phyloP scores from a whole-genome alignment of 2,329 filamentous ascomycete species.

The Botrytis galanthina region DNA sequence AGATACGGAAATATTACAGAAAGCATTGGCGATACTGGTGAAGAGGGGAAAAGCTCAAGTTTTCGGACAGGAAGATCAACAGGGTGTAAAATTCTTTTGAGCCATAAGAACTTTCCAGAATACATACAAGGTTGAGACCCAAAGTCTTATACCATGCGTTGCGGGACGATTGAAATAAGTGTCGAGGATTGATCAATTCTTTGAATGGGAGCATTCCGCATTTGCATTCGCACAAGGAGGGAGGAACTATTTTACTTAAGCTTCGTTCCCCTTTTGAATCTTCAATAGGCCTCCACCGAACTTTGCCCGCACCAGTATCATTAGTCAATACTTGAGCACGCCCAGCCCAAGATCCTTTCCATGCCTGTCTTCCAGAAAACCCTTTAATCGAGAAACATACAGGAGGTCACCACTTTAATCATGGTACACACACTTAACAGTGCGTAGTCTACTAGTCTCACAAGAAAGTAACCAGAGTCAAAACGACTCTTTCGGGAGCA shows the following conservation, averaged over 20 bases:
- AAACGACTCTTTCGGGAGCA: conserved; percentile 1
- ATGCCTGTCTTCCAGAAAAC: neutral
- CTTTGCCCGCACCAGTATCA: neutral
- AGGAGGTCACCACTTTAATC: neutral
- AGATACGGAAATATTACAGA: conserved; percentile 76
- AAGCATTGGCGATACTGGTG: conserved; percentile 75
- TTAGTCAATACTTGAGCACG: neutral
- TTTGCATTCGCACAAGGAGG: neutral
- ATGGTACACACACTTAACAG: conserved; percentile 1
- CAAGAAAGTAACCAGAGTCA: neutral
- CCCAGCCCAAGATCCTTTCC: neutral
- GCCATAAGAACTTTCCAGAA: neutral
- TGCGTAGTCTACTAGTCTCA: conserved; percentile 12
- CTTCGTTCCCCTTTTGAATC: neutral
- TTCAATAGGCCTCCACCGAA: neutral
- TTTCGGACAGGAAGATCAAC: conserved; percentile 83
- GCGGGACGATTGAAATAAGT: neutral
- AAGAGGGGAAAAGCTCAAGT: conserved; percentile 91
- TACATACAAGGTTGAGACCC: neutral
- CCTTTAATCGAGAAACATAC: neutral
- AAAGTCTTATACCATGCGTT: neutral
- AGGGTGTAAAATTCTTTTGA: conserved; percentile 95
- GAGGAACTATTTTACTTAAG: neutral
- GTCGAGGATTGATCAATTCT: neutral
- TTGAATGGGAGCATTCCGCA: neutral